Evolutionary conservation across 2,329 filamentous ascomycete species (phyloP), one percentile per base, ranked within the genome.

Genomic region (Sporothrix variecibatus): DNA sequence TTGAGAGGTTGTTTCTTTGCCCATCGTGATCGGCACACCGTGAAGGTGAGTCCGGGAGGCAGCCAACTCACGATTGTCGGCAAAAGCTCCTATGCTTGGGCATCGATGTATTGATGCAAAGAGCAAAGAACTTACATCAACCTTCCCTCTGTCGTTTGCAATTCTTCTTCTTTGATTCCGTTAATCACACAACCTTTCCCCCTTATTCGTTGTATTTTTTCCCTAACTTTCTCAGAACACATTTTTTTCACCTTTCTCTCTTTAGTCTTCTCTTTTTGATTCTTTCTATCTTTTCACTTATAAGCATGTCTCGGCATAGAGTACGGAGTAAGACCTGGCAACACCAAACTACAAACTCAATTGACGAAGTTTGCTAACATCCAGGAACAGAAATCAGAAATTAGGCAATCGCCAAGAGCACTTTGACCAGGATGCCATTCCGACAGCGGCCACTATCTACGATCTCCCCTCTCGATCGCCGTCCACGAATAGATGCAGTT

Each of bases 31-130:
- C 34, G 62, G 23, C 40, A 38, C 20, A 17, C 40, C 11, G 62
- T 28, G 23, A 28, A 46, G 62, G n/a, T 23, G 15, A 67, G 38
- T 26, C 43, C 17, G 65, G 65, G 65, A 68, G 65, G 65, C 65
- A 49, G 65, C 65, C 65, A 28, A 67, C 20, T 23, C 62, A 11
- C 8, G 12, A 26, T 26, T 43, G 20, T 40, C 31, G 34, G 23
- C 31, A 64, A 7, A 60, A 20, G 17, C 28, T 60, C 28, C 1
- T 12, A 26, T 26, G 23, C 12, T 12, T 26, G 49, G 51, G 3
- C 51, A 9, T 56, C 12, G 34, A 26, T 8, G 31, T 15, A 60
- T 56, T 26, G 34, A 26, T 8, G 31, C 28, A 60, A 34, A 34
- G 34, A 34, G 34, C 56, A 60, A 34, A 34, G 56, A 34, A 34